Evolutionary conservation across 2,329 filamentous ascomycete genomes (phyloP).

Genomic region (Bipolaris victoriae): DNA sequence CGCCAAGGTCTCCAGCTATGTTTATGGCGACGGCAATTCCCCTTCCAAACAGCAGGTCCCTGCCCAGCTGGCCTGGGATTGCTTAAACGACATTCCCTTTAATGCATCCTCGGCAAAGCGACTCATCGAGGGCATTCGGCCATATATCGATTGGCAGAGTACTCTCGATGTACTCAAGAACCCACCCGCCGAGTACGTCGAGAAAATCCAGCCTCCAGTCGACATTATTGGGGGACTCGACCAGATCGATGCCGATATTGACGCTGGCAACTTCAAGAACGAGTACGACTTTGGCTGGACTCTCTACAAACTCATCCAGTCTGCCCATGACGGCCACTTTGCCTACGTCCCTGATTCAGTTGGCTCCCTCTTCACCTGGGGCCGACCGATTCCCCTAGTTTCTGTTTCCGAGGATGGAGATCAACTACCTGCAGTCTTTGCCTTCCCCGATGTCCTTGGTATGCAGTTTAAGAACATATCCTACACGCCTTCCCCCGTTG

Average conservation of each 20-base stretch:
- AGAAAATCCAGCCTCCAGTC: slow-evolving; percentile 54
- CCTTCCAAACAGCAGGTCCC: slow-evolving; percentile 41
- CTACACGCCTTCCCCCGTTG: slow-evolving; percentile 58
- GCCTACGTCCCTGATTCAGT: slow-evolving; percentile 61
- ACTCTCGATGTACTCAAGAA: slow-evolving; percentile 53
- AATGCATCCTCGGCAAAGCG: slow-evolving; percentile 50
- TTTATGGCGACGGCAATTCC: slow-evolving; percentile 30
- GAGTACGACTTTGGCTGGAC: slow-evolving; percentile 58
- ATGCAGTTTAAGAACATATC: slow-evolving; percentile 52
- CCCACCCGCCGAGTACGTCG: slow-evolving; percentile 54
- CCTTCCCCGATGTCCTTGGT: slow-evolving; percentile 55
- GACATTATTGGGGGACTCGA: slow-evolving; percentile 53
- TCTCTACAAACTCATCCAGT: slow-evolving; percentile 60
- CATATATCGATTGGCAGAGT: slow-evolving; percentile 56
- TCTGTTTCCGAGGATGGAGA: slow-evolving; percentile 67
- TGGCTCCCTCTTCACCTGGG: slow-evolving; percentile 57
- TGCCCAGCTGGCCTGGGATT: slow-evolving; percentile 54
- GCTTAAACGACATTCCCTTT: slow-evolving; percentile 53
- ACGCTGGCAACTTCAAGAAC: slow-evolving; percentile 44
- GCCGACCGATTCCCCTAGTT: slow-evolving; percentile 58
- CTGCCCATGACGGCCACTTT: slow-evolving; percentile 71
- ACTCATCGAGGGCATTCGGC: slow-evolving; percentile 49
- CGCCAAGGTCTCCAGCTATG: slow-evolving; percentile 41
- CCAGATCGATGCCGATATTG: slow-evolving; percentile 48
- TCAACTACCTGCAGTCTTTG: slow-evolving; percentile 64